These are phyloP conservation scores for Monilinia fructicola DNA, from an alignment of 2,329 filamentous ascomycete genomes.

Conservation along the genomic window DNA sequence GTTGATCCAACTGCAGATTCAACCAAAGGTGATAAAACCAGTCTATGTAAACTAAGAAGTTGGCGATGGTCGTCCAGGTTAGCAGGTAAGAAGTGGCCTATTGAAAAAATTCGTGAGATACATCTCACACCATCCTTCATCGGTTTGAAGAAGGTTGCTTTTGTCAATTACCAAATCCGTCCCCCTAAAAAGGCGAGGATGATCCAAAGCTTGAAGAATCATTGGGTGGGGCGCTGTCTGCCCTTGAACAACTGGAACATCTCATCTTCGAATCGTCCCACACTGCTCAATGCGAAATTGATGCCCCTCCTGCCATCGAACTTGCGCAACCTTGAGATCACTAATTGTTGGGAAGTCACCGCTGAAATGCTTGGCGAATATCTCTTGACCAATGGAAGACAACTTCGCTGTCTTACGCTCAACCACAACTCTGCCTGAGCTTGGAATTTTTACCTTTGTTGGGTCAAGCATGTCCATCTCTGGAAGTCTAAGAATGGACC, in stretches of 20 bases:
- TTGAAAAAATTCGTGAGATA: slow-evolving; percentile 51
- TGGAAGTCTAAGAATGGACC: slow-evolving; percentile 74
- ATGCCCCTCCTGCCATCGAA: slow-evolving; percentile 66
- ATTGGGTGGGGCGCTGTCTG: slow-evolving; percentile 47
- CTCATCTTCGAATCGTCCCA: slow-evolving; percentile 75
- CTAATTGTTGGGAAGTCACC: slow-evolving; percentile 75
- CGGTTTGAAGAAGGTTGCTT: slow-evolving; percentile 54
- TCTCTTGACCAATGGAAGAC: slow-evolving; percentile 63
- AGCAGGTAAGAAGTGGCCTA: slow-evolving; percentile 46
- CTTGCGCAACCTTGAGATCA: slow-evolving; percentile 68
- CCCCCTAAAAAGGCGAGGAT: slow-evolving; percentile 42
- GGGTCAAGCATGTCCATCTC: slow-evolving; percentile 64
- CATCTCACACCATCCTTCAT: slow-evolving; percentile 59
- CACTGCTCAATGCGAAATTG: slow-evolving; percentile 65
- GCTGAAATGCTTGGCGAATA: slow-evolving; percentile 66
- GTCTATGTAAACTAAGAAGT: slow-evolving; percentile 45
- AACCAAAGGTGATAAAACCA: slow-evolving; percentile 35
- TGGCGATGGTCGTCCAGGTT: slow-evolving; percentile 64
- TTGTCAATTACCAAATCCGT: slow-evolving; percentile 63
- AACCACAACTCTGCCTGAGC: slow-evolving; percentile 78
- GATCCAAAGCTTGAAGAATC: slow-evolving; percentile 44
- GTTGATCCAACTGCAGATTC: slow-evolving; percentile 48
- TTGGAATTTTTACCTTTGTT: slow-evolving; percentile 71
- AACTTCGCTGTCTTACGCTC: slow-evolving; percentile 67
- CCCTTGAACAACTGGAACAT: slow-evolving; percentile 63